These are phyloP conservation scores for Ampelomyces quisqualis DNA, from an alignment of 2,329 filamentous ascomycete species.

Conservation along the genomic window DNA sequence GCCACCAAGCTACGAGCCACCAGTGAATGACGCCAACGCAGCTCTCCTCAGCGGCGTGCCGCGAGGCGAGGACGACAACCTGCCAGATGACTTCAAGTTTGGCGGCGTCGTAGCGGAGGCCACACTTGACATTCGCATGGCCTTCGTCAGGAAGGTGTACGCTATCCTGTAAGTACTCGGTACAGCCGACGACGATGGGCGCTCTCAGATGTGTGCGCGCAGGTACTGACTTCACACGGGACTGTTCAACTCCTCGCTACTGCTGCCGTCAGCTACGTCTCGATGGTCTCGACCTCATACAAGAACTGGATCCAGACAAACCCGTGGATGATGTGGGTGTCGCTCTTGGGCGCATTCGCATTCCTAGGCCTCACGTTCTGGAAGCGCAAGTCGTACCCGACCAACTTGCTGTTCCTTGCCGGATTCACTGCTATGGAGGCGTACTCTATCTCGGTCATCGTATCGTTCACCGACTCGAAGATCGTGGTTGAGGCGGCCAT, in stretches of 20 bases:
- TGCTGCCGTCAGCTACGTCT: slow-evolving; percentile 74
- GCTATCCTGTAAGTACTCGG: slow-evolving; percentile 75
- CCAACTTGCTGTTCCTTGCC: slow-evolving; percentile 87
- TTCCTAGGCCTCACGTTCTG: slow-evolving; percentile 44
- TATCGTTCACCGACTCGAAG: slow-evolving; percentile 79
- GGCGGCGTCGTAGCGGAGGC: slow-evolving; percentile 91
- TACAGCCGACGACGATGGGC: too few relatives aligned
- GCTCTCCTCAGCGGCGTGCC: slow-evolving; percentile 65
- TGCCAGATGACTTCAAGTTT: slow-evolving; percentile 98
- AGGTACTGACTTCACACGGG: slow-evolving; percentile 39
- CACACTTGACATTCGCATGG: slow-evolving; percentile 92
- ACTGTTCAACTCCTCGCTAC: slow-evolving; percentile 92
- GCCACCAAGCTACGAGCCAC: slow-evolving; percentile 75
- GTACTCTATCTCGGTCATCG: slow-evolving; percentile 89
- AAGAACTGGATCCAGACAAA: slow-evolving; percentile 84
- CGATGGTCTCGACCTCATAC: slow-evolving; percentile 80
- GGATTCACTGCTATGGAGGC: slow-evolving; percentile 91
- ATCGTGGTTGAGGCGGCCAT: slow-evolving; percentile 89
- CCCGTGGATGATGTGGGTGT: slow-evolving; percentile 80
- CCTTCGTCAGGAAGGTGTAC: slow-evolving; percentile 97
- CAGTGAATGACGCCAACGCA: slow-evolving; percentile 58
- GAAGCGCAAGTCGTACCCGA: slow-evolving; percentile 70
- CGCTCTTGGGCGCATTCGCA: slow-evolving; percentile 55
- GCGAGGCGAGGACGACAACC: slow-evolving; percentile 80
- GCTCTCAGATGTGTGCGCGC: too few relatives aligned